Percentiles rank a stretch among this genome's conserved stretches.
These are phyloP conservation scores for Wickerhamiella siamensis DNA, from an alignment of 805 yeast species.

Conservation along the genomic window DNA sequence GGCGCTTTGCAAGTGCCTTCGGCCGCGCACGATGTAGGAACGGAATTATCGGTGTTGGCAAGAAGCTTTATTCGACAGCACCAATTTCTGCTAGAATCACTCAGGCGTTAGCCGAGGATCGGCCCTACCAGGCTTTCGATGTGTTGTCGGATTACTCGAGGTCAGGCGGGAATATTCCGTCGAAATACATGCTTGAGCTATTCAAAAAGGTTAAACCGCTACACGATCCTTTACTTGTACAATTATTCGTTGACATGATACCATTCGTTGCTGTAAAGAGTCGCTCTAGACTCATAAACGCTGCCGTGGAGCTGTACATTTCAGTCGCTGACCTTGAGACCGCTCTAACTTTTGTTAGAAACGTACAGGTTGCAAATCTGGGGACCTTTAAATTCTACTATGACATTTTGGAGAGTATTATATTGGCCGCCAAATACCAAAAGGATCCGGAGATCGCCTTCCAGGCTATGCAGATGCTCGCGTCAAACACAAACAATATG, in stretches of 20 bases:
- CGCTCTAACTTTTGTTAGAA: conserved; percentile 17
- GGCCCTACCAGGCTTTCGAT: conserved; percentile 4
- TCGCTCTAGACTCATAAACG: conserved; percentile 8
- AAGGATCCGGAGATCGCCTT: conserved; percentile 20
- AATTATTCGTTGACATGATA: conserved; percentile 10
- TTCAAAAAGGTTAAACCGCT: conserved; percentile 2
- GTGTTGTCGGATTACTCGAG: conserved; percentile 1
- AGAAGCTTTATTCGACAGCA: background rate
- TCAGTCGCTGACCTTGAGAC: conserved; percentile 14
- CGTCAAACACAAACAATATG: conserved; percentile 3
- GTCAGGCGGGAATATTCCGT: conserved; percentile 4
- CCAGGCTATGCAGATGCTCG: conserved; percentile 16
- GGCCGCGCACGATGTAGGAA: background rate
- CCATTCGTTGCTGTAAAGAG: conserved; percentile 9
- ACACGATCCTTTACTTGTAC: conserved; percentile 7
- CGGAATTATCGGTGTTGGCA: background rate
- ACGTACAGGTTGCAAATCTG: conserved; percentile 14
- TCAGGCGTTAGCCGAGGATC: background rate
- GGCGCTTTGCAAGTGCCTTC: background rate
- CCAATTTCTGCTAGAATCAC: background rate
- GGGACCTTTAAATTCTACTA: conserved; percentile 15
- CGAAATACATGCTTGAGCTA: conserved; percentile 6
- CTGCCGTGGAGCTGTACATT: conserved; percentile 14
- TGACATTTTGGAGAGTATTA: conserved; percentile 17
- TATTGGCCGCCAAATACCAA: conserved; percentile 16